Evolutionary conservation across 768 basidiomycete genomes (phyloP), one percentile per base, ranked within the genome.

Genomic region (Rossbeevera mucosa): DNA sequence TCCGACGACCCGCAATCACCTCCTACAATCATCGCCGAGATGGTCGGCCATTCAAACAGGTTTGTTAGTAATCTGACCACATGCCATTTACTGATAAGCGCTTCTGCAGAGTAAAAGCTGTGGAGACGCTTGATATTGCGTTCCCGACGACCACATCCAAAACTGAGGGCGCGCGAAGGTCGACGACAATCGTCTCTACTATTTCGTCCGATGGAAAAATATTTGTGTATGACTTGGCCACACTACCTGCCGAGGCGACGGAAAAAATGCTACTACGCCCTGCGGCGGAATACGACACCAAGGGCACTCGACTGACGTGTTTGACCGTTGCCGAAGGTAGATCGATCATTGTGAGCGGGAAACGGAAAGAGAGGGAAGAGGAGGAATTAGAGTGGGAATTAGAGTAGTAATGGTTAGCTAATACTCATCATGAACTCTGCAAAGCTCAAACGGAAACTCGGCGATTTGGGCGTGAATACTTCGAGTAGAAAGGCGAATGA

Each of bases 131-230:
- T 29, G 60, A 71, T 6, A 79, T 92, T 51, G 74, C 80, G 3
- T 76, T 85, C 21, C 86, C 83, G 4, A 55, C 65, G 12, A 52
- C 60, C 28, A 4, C 40, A 48, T 31, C 44, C 8, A 47, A 44
- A 46, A 48, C 38, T 47, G 16, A 63, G 16, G 60, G 59, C 25
- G 16, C 47, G 16, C 65, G 66, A 28, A 59, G 57, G 41, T 74
- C 76, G 7, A 88, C 85, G 9, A 88, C 82, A 0, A 72, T 89
- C 21, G 78, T 82, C 3, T 80, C 83, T 57, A 88, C 92, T 2
- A 83, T 82, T 14, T 97, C 94, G 0, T 96, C 95, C 0, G 96
- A 98, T 53, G 96, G 96, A 7, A 81, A 82, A 53, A 80, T 94
- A 51, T 80, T 83, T 56, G 63, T 94, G 18, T 93, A 85, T 67